phyloP scores from a whole-genome alignment of 345 rosid species.

The Hibiscus tridactylites region DNA sequence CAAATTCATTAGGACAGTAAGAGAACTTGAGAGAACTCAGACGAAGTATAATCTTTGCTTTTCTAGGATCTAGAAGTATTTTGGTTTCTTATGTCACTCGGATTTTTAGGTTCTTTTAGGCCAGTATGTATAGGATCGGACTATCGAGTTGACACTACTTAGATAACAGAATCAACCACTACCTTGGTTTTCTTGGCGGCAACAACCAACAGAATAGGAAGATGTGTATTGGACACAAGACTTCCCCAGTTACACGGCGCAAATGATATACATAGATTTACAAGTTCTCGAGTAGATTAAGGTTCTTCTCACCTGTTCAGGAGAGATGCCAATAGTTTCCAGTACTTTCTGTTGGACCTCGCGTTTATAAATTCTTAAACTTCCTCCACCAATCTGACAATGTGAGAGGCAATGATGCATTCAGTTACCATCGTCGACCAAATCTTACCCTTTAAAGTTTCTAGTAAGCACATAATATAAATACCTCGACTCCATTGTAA shows the following conservation, averaged over 20 bases:
- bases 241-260: background rate
- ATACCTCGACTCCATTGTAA: slow-evolving; percentile 95
- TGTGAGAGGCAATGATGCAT: background rate
- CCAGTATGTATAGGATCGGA: background rate
- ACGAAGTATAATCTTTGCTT: background rate
- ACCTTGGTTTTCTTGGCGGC: background rate
- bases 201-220: background rate
- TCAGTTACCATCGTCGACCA: background rate
- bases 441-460: background rate
- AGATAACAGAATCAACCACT: background rate
- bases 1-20: background rate
- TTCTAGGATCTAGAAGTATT: background rate
- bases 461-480: background rate
- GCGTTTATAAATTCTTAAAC: slow-evolving; percentile 88
- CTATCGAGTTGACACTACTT: background rate
- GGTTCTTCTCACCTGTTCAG: slow-evolving; percentile 43
- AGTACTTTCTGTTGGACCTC: slow-evolving; percentile 81
- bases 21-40: background rate
- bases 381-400: slow-evolving; percentile 94
- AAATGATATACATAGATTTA: background rate
- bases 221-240: background rate
- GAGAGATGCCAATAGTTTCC: slow-evolving; percentile 73
- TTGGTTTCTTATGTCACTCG: background rate
- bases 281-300: background rate
- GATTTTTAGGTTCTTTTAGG: background rate